Evolutionary conservation across 1,284 basidiomycete species (phyloP).

Genomic region (Apiotrichum brassicae): DNA sequence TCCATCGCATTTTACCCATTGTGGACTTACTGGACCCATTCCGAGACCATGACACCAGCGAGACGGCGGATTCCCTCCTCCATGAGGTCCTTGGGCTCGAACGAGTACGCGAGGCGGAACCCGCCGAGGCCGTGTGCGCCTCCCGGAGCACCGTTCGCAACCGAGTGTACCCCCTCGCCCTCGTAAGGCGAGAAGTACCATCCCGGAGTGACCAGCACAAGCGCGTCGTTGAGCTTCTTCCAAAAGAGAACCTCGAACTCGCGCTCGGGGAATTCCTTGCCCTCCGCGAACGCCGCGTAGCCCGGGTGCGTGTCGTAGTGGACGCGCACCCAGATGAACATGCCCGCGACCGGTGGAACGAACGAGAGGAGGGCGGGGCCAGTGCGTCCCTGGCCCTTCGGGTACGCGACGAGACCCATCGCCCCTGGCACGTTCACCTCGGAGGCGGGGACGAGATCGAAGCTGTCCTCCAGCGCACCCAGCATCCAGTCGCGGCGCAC

Average conservation of each 20-base stretch:
- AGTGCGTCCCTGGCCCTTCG: slow-evolving; percentile 6
- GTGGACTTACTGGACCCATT: slow-evolving; percentile 12
- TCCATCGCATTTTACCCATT: no score
- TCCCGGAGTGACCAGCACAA: slow-evolving; percentile 23
- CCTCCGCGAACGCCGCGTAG: slow-evolving; percentile 9
- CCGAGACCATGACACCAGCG: slow-evolving; percentile 12
- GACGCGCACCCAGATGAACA: slow-evolving; percentile 36
- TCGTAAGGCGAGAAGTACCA: slow-evolving; percentile 25
- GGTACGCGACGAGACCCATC: slow-evolving; percentile 19
- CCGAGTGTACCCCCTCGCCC: slow-evolving; percentile 12
- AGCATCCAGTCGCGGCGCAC: slow-evolving; percentile 38
- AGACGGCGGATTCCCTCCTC: slow-evolving; percentile 22
- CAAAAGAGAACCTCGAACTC: slow-evolving; percentile 21
- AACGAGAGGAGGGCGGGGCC: slow-evolving; percentile 53
- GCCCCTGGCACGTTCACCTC: slow-evolving; percentile 10
- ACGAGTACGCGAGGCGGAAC: slow-evolving; percentile 26
- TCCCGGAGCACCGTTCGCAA: slow-evolving; percentile 12
- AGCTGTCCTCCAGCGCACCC: slow-evolving; percentile 9
- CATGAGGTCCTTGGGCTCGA: slow-evolving; percentile 17
- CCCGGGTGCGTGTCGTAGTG: slow-evolving; percentile 20
- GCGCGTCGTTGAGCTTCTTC: slow-evolving; percentile 15
- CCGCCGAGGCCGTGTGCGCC: slow-evolving; percentile 18
- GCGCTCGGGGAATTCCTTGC: not conserved
- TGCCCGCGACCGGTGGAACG: slow-evolving; percentile 53
- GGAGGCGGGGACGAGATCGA: slow-evolving; percentile 19